Conservation (phyloP, 1,139 yeast genomes). For the Suhomyces wounanorum region DNA sequence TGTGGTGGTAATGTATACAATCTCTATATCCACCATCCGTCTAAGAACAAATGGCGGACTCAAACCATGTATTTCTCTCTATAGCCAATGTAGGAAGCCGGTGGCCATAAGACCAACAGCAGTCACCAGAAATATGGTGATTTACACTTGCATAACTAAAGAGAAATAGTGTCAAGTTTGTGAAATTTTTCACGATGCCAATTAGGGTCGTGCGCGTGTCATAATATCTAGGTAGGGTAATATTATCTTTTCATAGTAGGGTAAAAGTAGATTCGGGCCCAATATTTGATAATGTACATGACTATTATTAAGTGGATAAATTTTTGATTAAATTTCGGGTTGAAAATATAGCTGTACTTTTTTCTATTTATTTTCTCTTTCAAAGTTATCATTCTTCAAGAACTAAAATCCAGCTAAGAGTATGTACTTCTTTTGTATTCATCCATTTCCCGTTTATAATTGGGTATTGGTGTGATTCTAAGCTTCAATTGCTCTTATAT, state of each 20-base stretch:
- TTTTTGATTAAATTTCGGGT: no score
- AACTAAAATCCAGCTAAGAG: no score
- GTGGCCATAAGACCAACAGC: constrained; percentile 15
- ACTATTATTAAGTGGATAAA: no score
- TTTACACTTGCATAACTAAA: constrained; percentile 5
- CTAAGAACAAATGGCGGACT: constrained; percentile 43
- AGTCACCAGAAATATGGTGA: background rate
- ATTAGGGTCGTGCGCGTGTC: background rate
- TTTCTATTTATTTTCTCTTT: no score
- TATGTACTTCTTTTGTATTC: no score
- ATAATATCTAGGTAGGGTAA: background rate
- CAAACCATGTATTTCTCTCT: constrained; percentile 53
- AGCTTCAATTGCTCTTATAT: no score
- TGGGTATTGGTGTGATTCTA: no score
- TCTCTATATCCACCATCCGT: constrained; percentile 57
- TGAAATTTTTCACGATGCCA: constrained; percentile 1
- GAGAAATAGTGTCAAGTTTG: background rate
- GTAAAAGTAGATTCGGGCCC: background rate
- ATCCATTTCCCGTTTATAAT: no score
- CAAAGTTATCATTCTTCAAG: no score
- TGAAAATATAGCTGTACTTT: no score
- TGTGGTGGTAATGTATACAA: constrained; percentile 41
- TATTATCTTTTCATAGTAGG: background rate
- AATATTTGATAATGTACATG: no score
- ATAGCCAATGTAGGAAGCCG: constrained; percentile 32